A percentile compares a stretch with the other conserved stretches of the same genome.
Conservation (phyloP, 1,139 yeast genomes). For the Hemisphaericaspora xylanilytica region DNA sequence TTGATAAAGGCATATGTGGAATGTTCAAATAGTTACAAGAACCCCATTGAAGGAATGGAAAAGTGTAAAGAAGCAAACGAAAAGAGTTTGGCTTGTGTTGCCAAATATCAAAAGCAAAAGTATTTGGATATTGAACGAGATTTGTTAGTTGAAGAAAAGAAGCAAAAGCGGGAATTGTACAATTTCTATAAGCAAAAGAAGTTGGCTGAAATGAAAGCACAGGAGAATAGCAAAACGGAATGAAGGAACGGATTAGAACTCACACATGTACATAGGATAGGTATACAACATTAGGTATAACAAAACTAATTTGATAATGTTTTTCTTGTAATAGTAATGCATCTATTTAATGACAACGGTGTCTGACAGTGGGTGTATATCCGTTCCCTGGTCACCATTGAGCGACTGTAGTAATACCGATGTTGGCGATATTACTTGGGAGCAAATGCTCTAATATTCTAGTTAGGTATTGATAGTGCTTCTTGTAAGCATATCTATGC, state of each 20-base stretch:
- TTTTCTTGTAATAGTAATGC: neutral
- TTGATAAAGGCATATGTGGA: conserved; percentile 51
- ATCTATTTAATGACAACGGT: neutral
- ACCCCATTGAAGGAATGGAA: conserved; percentile 63
- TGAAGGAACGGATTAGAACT: neutral
- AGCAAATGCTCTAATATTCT: too few relatives aligned
- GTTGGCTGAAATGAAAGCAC: conserved; percentile 2
- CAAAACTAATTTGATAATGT: neutral
- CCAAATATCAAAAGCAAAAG: conserved; percentile 62
- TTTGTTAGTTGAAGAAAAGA: conserved; percentile 55
- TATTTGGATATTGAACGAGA: conserved; percentile 74
- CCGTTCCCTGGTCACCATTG: too few relatives aligned
- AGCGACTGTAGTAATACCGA: too few relatives aligned
- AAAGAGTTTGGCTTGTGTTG: conserved; percentile 52
- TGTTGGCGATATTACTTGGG: too few relatives aligned
- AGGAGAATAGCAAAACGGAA: too few relatives aligned
- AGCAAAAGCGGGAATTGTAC: conserved; percentile 30
- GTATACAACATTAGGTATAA: neutral
- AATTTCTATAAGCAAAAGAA: conserved; percentile 9
- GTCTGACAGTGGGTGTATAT: too few relatives aligned
- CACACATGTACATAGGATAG: neutral
- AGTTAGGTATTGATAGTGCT: too few relatives aligned
- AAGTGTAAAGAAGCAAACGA: conserved; percentile 39
- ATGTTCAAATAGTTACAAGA: conserved; percentile 37
- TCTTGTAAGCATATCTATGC: too few relatives aligned